A percentile compares a stretch with the other conserved stretches of the same genome.
Conservation (phyloP, 2,329 filamentous ascomycete genomes). For the Colletotrichum sp. region DNA sequence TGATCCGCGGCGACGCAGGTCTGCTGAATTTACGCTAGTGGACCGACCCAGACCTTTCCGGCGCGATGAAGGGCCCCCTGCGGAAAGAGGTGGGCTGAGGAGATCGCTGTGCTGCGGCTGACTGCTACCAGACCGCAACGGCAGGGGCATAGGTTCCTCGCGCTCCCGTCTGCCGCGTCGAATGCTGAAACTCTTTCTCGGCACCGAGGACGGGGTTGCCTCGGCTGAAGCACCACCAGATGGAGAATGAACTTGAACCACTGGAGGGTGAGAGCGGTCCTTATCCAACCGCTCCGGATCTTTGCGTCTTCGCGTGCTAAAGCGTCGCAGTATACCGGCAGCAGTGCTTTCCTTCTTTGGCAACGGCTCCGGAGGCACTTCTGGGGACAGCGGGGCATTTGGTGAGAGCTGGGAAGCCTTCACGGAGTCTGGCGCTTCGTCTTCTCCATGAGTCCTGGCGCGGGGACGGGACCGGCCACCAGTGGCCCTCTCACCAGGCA, state of each 20-base stretch:
- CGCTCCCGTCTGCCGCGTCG: constrained; percentile 60
- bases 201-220: constrained; percentile 53
- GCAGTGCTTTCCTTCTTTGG: constrained; percentile 87
- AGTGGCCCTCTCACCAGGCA: constrained; percentile 86
- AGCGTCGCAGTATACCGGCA: constrained; percentile 81
- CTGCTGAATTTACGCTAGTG: constrained; percentile 89
- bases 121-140: constrained; percentile 59
- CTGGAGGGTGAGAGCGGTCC: constrained; percentile 72
- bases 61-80: constrained; percentile 61
- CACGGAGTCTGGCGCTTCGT: constrained; percentile 78
- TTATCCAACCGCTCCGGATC: constrained; percentile 67
- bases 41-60: constrained; percentile 80
- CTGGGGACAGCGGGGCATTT: constrained; percentile 50
- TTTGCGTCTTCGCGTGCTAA: constrained; percentile 83
- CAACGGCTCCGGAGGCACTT: constrained; percentile 63
- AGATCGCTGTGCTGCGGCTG: constrained; percentile 80
- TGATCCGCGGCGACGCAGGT: constrained; percentile 70
- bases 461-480: constrained; percentile 83
- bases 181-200: constrained; percentile 87
- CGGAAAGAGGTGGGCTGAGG: constrained; percentile 72
- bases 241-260: constrained; percentile 80
- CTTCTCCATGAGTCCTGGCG: constrained; percentile 92
- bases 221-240: constrained; percentile 53
- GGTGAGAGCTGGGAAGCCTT: constrained; percentile 65
- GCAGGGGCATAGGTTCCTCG: constrained; percentile 52